Base-by-base conservation (phyloP, 345 rosid genomes). In the Populus davidiana region DNA sequence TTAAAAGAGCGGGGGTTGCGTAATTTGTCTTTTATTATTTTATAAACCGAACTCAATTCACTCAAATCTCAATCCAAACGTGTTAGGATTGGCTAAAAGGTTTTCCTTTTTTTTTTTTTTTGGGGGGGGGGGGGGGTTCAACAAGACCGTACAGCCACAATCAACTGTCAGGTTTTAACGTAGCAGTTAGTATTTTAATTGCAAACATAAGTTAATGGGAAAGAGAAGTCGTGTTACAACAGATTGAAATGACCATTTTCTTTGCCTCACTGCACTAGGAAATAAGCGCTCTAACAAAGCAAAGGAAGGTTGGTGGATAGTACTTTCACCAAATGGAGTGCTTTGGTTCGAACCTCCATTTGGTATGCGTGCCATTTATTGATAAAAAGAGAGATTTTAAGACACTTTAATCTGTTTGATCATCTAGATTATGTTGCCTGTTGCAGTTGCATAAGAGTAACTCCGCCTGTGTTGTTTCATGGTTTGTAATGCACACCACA, bases 381-480 rank as follows among this genome's bases (percentile, higher is more conserved):
- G 63, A 56, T n/a, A n/a, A 56, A n/a, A 56, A 10, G 14, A 56
- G 56, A 17, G 62, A 23, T 21, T 56, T n/a, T 56, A 56, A 56
- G n/a, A n/a, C 9, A 56, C 63, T 8, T 9, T 10, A 56, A 9
- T n/a, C 63, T 56, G 63, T 56, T 9, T 23, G 27, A n/a, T n/a
- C 29, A 56, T 56, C 29, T 9, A n/a, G 29, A n/a, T 13, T 56
- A 5, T 43, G 16, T 11, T 74, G 27, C 31, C 20, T 4, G 10
- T 39, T 27, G 16, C 27, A 16, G 4, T 54, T 43, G 56, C 49
- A 14, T 11, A 10, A 56, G 64, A 66, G 83, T 87, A 89, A 87
- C 92, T 83, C 90, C 86, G 92, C 92, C 89, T 87, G 90, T 89
- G 87, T 23, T 64, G 71, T 31, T 68, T 33, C 20, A 33, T 41